Evolutionary conservation across 345 rosid genomes (phyloP).

Genomic region (Citrus medica): DNA sequence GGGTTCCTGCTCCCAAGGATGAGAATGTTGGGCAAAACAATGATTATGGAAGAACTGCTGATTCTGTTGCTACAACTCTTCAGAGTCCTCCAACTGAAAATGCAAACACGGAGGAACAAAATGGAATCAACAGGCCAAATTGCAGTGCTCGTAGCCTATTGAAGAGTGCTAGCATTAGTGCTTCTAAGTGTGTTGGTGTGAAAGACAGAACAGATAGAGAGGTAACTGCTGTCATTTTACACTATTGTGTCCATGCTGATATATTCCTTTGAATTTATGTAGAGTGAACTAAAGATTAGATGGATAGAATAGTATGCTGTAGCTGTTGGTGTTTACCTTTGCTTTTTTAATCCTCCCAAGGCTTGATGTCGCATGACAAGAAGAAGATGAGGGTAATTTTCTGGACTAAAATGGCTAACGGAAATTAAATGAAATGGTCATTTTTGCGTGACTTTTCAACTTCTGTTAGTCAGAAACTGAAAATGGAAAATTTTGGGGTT

Average conservation of each 20-base stretch:
- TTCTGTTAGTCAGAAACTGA: background rate
- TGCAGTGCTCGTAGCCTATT: conserved; percentile 60
- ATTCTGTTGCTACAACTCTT: conserved; percentile 47
- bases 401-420: background rate
- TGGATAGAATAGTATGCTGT: background rate
- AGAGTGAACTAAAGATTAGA: background rate
- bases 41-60: conserved; percentile 39
- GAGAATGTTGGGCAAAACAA: conserved; percentile 28
- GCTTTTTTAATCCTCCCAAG: background rate
- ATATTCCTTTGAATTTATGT: background rate
- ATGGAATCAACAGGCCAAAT: conserved; percentile 37
- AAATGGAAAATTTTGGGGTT: background rate
- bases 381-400: background rate
- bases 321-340: background rate
- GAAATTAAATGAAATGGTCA: background rate
- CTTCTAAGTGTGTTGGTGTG: conserved; percentile 75
- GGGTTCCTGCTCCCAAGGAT: conserved; percentile 74
- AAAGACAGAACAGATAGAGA: conserved; percentile 38
- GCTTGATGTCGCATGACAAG: background rate
- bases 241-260: background rate
- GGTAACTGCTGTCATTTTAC: conserved; percentile 34
- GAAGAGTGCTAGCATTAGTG: conserved; percentile 97
- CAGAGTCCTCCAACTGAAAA: conserved; percentile 47
- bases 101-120: conserved; percentile 19
- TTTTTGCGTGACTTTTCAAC: background rate